phyloP scores from a whole-genome alignment of 805 yeast genomes.

The Isabelozyma rhagii region DNA sequence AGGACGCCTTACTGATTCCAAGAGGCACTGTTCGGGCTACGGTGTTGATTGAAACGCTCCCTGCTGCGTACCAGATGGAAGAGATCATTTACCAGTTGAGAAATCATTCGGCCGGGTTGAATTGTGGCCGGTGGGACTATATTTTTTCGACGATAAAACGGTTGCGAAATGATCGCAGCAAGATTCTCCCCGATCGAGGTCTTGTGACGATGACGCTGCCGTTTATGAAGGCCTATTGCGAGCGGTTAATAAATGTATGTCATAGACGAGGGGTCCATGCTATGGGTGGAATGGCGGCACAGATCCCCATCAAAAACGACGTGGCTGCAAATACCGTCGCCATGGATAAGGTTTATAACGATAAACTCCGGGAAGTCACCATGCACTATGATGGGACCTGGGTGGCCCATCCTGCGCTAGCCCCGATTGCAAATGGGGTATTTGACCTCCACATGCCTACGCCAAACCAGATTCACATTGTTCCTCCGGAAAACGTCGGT shows the following conservation, averaged over 20 bases:
- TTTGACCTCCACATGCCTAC: slow-evolving; percentile 18
- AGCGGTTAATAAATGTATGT: slow-evolving; percentile 14
- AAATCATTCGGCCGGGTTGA: slow-evolving; percentile 15
- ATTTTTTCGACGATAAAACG: slow-evolving; percentile 17
- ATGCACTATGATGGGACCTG: slow-evolving; percentile 21
- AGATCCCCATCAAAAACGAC: slow-evolving; percentile 19
- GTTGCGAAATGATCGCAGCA: slow-evolving; percentile 12
- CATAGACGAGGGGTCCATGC: slow-evolving; percentile 21
- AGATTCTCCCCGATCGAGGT: slow-evolving; percentile 16
- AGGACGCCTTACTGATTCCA: slow-evolving; percentile 12
- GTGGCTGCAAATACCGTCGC: slow-evolving; percentile 12
- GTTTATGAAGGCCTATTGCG: slow-evolving; percentile 17
- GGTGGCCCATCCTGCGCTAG: slow-evolving; percentile 21
- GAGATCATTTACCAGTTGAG: slow-evolving; percentile 18
- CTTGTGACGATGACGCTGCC: slow-evolving; percentile 18
- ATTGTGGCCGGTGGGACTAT: slow-evolving; percentile 24
- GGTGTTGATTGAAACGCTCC: slow-evolving; percentile 18
- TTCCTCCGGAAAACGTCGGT: slow-evolving; percentile 9
- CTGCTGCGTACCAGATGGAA: slow-evolving; percentile 22
- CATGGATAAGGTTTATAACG: slow-evolving; percentile 13
- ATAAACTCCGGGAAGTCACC: slow-evolving; percentile 18
- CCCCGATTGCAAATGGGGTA: slow-evolving; percentile 14
- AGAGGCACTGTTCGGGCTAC: slow-evolving; percentile 20
- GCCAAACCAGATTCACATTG: slow-evolving; percentile 16
- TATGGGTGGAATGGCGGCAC: slow-evolving; percentile 25